Evolutionary conservation across 208 protist genomes (phyloP), one percentile per base, ranked within the genome.

Genomic region (Herpetomonas tarakana): DNA sequence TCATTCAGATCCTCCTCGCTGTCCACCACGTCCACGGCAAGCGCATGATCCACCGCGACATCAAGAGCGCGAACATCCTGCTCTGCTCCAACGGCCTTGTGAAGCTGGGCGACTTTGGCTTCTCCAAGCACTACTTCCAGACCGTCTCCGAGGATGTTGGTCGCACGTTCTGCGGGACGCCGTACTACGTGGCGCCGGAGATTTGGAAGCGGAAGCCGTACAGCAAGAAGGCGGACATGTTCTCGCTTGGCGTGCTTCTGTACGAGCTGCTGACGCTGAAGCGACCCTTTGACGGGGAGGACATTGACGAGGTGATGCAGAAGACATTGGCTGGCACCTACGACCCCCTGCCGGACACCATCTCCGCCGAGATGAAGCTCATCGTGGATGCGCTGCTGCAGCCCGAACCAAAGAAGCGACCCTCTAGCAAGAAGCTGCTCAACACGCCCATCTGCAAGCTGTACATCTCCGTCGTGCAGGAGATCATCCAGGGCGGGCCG

Each of bases 111-210:
- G 85, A 92, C 57, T 89, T 92, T 71, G 79, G 79, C 38, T 78
- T 81, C 31, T 75, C 54, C 47, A 77, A 78, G 49, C 52, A 71
- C 29, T 59, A 71, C 45, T 63, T 58, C 1, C 47, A 60, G 49
- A 65, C 59, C 29, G 67, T 76, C 12, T 60, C 65, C 25, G 57
- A 74, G 12, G 56, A 71, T 21, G 45, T 58, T 26, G 71, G 53
- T n/a, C 51, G 54, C 30, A 76, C 74, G 18, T 76, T 86, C 62
- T 75, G 69, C 39, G 87, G 83, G 38, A 88, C 81, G 27, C 84
- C 90, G n/a, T 88, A 91, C 58, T 97, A 94, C 71, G 45, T 97
- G 41, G 63, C 83, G 3, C 92, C 92, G 2, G 92, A 97, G 65
- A 74, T 97, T 29, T 94, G 76, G 71, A 65, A 76, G 18, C 52